phyloP scores from a whole-genome alignment of 176 grass and related monocot genomes.

The Alopecurus myosuroides region DNA sequence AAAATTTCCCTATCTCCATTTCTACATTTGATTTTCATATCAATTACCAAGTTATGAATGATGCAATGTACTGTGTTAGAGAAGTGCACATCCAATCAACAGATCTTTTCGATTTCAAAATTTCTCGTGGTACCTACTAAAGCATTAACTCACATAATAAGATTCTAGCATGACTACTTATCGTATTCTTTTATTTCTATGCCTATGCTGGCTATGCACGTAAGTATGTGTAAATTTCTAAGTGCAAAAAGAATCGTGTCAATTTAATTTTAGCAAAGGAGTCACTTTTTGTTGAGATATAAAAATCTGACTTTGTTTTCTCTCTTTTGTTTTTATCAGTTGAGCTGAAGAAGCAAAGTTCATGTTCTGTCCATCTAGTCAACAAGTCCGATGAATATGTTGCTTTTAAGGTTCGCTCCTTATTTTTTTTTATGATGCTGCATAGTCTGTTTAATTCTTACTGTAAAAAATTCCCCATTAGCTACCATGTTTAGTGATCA shows the following conservation, averaged over 20 bases:
- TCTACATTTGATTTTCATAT: background rate
- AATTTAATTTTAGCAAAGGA: background rate
- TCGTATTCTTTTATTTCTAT: background rate
- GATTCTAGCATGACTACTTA: background rate
- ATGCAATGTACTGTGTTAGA: background rate
- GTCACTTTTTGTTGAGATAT: background rate
- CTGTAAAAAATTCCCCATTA: background rate
- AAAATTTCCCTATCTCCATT: background rate
- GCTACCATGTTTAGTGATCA: background rate
- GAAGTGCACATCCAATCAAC: background rate
- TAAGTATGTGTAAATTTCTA: background rate
- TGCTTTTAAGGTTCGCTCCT: slow-evolving; percentile 77
- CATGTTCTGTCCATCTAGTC: slow-evolving; percentile 68
- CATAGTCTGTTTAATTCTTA: background rate
- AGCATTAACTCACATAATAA: background rate
- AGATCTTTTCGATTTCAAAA: background rate
- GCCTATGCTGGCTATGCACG: background rate
- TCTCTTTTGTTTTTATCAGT: slow-evolving; percentile 41
- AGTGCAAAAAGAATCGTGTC: background rate
- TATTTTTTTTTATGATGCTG: background rate
- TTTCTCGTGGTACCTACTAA: background rate
- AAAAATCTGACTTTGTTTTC: background rate
- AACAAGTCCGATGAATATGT: slow-evolving; percentile 88
- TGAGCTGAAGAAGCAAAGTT: slow-evolving; percentile 98
- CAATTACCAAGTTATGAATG: background rate